Conservation (phyloP, 2,329 filamentous ascomycete genomes). For the Laburnicola sp. region DNA sequence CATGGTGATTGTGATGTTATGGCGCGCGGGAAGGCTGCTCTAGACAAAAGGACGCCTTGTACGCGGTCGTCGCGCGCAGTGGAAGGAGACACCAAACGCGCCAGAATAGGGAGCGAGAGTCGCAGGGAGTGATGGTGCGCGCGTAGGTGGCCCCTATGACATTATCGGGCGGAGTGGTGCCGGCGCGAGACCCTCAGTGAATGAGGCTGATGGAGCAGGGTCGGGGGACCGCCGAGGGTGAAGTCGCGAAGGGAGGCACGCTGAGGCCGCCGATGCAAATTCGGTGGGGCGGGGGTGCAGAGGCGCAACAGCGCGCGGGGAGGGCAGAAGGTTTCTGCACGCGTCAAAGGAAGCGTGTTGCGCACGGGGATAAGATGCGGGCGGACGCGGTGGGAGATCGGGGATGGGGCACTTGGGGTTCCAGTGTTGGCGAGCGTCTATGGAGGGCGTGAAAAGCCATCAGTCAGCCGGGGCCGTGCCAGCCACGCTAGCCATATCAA, state of each 20-base stretch:
- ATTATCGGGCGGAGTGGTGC: conserved; percentile 40
- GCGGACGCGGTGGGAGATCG: conserved; percentile 36
- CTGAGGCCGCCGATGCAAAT: conserved; percentile 35
- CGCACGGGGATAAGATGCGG: conserved; percentile 41
- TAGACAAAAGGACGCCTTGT: conserved; percentile 13
- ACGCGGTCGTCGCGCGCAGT: conserved; percentile 26
- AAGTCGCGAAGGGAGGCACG: conserved; percentile 38
- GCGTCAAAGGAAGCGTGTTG: conserved; percentile 43
- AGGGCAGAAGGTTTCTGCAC: conserved; percentile 28
- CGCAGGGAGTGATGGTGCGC: conserved; percentile 26
- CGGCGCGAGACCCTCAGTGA: conserved; percentile 27
- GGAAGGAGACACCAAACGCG: conserved; percentile 23
- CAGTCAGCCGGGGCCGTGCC: neutral
- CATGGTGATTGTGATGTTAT: conserved; percentile 56
- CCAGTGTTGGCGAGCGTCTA: conserved; percentile 25
- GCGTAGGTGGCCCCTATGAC: conserved; percentile 36
- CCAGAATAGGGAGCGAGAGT: conserved; percentile 31
- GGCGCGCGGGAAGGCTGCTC: conserved; percentile 21
- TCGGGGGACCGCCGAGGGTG: conserved; percentile 35
- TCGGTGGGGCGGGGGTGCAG: conserved; percentile 26
- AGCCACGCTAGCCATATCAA: neutral
- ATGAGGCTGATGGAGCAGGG: conserved; percentile 38
- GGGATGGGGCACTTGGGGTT: conserved; percentile 21
- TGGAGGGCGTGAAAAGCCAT: neutral
- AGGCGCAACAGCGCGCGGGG: conserved; percentile 34